Evolutionary conservation across 305 asterid species (phyloP).

Genomic region (Solanum hybrid): DNA sequence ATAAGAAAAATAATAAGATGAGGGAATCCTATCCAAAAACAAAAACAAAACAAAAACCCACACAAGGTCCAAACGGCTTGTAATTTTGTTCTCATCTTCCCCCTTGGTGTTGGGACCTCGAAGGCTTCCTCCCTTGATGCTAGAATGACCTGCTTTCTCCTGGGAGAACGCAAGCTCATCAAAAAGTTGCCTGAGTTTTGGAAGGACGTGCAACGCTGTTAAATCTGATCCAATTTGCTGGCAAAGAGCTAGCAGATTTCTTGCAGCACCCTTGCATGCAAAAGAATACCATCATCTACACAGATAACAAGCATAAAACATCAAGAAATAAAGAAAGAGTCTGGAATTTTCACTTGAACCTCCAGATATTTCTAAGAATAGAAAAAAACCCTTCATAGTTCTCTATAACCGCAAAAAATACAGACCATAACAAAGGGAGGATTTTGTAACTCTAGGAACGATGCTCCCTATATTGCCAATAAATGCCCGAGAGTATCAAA

Average conservation of each 20-base stretch:
- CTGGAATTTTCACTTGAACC: background rate
- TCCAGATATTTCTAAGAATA: background rate
- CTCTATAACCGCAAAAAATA: background rate
- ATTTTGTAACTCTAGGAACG: background rate
- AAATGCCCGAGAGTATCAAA: background rate
- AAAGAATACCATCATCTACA: constrained; percentile 14
- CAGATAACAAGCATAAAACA: constrained; percentile 2
- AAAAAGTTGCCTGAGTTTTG: constrained; percentile 73
- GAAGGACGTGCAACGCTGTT: constrained; percentile 72
- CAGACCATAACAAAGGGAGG: background rate
- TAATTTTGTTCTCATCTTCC: constrained; percentile 41
- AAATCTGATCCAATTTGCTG: constrained; percentile 86
- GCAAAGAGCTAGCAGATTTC: constrained; percentile 68
- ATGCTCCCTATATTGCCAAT: background rate
- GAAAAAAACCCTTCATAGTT: background rate
- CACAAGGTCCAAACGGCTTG: constrained; percentile 74
- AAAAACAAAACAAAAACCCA: constrained; percentile 39
- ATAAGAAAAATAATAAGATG: background rate
- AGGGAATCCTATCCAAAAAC: background rate
- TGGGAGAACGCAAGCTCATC: constrained; percentile 84
- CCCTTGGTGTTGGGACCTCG: constrained; percentile 28
- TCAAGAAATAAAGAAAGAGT: background rate
- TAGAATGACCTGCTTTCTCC: constrained; percentile 33
- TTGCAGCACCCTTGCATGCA: constrained; percentile 65
- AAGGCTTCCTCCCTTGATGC: constrained; percentile 28